Evolutionary conservation across 352 stramenopile genomes (phyloP), one percentile per base, ranked within the genome.

Genomic region (Proteromonas lacertae): DNA sequence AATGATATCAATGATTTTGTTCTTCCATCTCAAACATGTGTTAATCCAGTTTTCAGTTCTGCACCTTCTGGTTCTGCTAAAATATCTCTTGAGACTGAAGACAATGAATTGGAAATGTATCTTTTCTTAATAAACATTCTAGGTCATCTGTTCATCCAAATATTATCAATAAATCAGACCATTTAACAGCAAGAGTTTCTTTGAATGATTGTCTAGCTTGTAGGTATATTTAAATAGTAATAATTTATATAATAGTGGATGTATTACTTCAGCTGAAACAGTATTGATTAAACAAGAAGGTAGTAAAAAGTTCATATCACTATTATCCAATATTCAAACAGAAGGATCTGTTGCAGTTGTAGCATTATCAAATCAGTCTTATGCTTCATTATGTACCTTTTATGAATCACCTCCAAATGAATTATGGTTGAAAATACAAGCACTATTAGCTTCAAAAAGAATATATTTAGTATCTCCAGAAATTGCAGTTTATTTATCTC

Each of bases 131-230:
- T n/a, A n/a, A n/a, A n/a, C n/a, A n/a, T n/a, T n/a, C n/a, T n/a
- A n/a, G n/a, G n/a, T n/a, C n/a, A n/a, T n/a, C n/a, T n/a, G n/a
- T n/a, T 26, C 35, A 16, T 0, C 39, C 32, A 13, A 42, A 47
- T 10, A 9, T 20, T 40, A 37, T 10, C 13, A 40, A n/a, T 8
- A 43, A 41, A 12, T 23, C 18, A 17, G 16, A 20, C 10, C 48
- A 18, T 12, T 37, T 79, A 46, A 76, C 78, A 34, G 73, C 73
- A 4, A 79, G 66, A 6, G 76, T 90, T 33, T 82, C 67, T 25
- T 56, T 90, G 18, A 75, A 82, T 40, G 74, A 90, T 48, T 90
- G 74, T 44, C 62, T 90, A n/a, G 74, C 74, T 2, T 90, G 74
- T 55, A 42, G 38, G 38, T 43, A 26, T 10, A 21, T 13, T 4